Conservation (phyloP, 352 stramenopile species). For the Nothophytophthora sp. region DNA sequence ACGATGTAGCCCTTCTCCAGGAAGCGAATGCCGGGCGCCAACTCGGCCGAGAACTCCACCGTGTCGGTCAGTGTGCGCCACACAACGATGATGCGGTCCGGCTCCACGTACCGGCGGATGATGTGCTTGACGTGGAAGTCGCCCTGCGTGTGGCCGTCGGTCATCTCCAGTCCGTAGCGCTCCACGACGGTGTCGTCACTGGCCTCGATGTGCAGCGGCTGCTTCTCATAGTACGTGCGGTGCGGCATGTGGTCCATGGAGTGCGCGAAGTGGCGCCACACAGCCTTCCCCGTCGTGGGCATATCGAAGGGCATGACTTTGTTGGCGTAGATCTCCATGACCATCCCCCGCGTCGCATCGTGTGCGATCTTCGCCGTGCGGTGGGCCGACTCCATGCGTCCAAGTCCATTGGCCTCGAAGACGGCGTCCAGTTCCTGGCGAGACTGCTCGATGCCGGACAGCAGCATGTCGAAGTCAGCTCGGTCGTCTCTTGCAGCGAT, state of each 20-base stretch:
- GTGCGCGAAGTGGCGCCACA: constrained; percentile 40
- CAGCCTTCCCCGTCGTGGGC: constrained; percentile 27
- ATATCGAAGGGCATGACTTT: constrained; percentile 40
- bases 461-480: constrained; percentile 30
- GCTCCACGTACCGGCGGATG: constrained; percentile 33
- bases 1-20: constrained; percentile 45
- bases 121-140: constrained; percentile 38
- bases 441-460: constrained; percentile 30
- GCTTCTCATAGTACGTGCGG: constrained; percentile 36
- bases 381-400: constrained; percentile 28
- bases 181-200: constrained; percentile 36
- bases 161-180: constrained; percentile 33
- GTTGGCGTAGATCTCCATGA: constrained; percentile 45
- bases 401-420: constrained; percentile 36
- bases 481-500: constrained; percentile 22
- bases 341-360: constrained; percentile 29
- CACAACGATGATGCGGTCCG: constrained; percentile 34
- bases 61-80: constrained; percentile 41
- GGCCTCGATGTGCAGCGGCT: constrained; percentile 35
- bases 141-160: constrained; percentile 31
- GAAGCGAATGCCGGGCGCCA: constrained; percentile 35
- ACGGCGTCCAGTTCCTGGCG: constrained; percentile 30
- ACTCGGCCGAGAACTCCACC: constrained; percentile 37
- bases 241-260: constrained; percentile 38
- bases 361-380: constrained; percentile 36